Conservation (phyloP, 352 stramenopile genomes). For the Phytophthora citrophthora region DNA sequence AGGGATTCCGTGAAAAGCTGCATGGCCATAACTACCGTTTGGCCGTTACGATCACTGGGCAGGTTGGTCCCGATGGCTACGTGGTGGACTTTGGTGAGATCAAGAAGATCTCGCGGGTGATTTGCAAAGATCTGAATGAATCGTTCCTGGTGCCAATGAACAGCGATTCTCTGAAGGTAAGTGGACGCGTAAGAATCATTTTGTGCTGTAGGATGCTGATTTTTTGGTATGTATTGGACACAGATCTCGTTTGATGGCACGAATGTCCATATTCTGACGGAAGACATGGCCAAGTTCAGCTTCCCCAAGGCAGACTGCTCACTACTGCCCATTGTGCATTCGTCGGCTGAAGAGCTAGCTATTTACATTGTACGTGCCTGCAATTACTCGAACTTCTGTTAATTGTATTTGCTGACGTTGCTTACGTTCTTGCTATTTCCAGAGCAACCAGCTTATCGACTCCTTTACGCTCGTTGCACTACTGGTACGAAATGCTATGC, state of each 20-base stretch:
- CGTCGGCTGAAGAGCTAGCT: conserved; percentile 96
- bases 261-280: conserved; percentile 92
- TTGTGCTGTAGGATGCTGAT: not conserved
- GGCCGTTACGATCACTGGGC: conserved; percentile 89
- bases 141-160: conserved; percentile 97
- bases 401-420: not conserved
- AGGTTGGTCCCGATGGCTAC: conserved; percentile 94
- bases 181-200: not conserved
- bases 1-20: conserved; percentile 95
- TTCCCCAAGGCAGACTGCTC: conserved; percentile 96
- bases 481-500: conserved; percentile 38
- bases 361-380: conserved; percentile 90
- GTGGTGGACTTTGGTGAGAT: conserved; percentile 98
- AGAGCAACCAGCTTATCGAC: conserved; percentile 90
- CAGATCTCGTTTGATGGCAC: conserved; percentile 86
- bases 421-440: conserved; percentile 9
- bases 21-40: conserved; percentile 98
- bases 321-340: conserved; percentile 97
- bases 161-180: conserved; percentile 92
- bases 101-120: conserved; percentile 94
- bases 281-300: conserved; percentile 95
- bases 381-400: not conserved
- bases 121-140: conserved; percentile 98
- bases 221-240: not conserved
- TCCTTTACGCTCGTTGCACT: conserved; percentile 83